Evolutionary conservation across 2,329 filamentous ascomycete genomes (phyloP), one percentile per base, ranked within the genome.

Genomic region (Talaromyces pinophilus): DNA sequence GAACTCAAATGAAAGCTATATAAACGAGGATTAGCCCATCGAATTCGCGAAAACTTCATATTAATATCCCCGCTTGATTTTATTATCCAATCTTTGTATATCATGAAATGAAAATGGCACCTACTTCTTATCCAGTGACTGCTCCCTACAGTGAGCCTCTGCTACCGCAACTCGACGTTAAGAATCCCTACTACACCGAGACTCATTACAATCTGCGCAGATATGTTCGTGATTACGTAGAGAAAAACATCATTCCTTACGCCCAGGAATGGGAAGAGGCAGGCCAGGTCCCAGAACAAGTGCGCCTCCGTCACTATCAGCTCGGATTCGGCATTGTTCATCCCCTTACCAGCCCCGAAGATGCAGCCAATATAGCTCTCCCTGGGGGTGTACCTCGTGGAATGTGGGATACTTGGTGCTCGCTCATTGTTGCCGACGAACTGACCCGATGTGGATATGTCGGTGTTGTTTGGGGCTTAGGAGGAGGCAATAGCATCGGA

Each of bases 231-330:
- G 72, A 81, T 28, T 90, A 90, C 68, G 79, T 90, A 59, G 84
- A 90, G 66, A 80, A 82, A 1, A 77, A 87, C 44, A 80, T 90
- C 54, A 77, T 85, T 1, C 87, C 87, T 0, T 80, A 84, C 69
- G 84, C 85, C 3, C 82, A 87, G 38, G 86, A 89, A 46, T 91
- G 88, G 88, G 89, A 91, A 72, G 82, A 81, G 3, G 83, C 83
- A 2, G 83, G 84, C 1, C 74, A 83, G 63, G 84, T 85, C 13
- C 85, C 85, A 11, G 72, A 76, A 6, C 71, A 76, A 55, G 83
- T 78, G 42, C 74, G 78, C 50, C 73, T 72, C 5, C 71, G 71
- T 6, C 81, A 81, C 63, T 75, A 76, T 66, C 72, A 77, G 57
- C 77, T 81, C 0, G 81, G 82, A 1, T 80, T 77, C 57, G 66